phyloP scores from a whole-genome alignment of 2,329 filamentous ascomycete species.

The Phialophora macrospora region DNA sequence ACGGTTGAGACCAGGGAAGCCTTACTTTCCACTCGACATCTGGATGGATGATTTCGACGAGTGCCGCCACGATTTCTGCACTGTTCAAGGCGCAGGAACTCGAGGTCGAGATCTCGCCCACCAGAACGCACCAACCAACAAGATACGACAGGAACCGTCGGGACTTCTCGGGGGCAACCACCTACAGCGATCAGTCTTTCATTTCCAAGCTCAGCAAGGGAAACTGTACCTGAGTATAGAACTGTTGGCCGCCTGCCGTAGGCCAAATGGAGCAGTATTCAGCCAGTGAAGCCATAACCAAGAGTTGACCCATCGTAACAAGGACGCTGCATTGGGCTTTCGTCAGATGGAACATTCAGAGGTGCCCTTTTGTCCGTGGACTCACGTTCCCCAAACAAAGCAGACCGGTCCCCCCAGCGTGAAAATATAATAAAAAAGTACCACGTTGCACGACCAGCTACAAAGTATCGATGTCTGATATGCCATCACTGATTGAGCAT shows the following conservation, averaged over 20 bases:
- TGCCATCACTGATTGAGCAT: constrained; percentile 28
- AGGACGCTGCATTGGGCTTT: constrained; percentile 22
- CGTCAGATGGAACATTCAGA: not conserved
- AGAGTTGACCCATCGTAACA: constrained; percentile 32
- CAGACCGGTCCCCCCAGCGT: constrained; percentile 33
- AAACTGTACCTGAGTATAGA: constrained; percentile 32
- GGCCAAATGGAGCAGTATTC: constrained; percentile 35
- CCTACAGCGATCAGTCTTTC: constrained; percentile 8
- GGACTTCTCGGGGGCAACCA: constrained; percentile 30
- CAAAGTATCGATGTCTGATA: constrained; percentile 30
- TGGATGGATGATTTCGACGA: constrained; percentile 33
- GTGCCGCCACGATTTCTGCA: constrained; percentile 33
- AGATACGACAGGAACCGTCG: constrained; percentile 33
- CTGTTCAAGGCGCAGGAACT: constrained; percentile 35
- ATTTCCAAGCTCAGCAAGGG: not conserved
- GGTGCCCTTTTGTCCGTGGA: not conserved
- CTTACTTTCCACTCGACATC: constrained; percentile 32
- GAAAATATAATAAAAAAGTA: constrained; percentile 35
- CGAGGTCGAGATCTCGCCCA: constrained; percentile 35
- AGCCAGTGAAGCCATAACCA: constrained; percentile 35
- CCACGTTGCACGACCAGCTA: constrained; percentile 17
- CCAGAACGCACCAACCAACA: constrained; percentile 34
- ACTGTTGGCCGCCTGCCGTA: constrained; percentile 35
- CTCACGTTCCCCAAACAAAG: constrained; percentile 37
- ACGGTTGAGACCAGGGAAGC: not conserved